Conservation (phyloP, 2,329 filamentous ascomycete genomes). For the Akanthomyces dipterigenus region DNA sequence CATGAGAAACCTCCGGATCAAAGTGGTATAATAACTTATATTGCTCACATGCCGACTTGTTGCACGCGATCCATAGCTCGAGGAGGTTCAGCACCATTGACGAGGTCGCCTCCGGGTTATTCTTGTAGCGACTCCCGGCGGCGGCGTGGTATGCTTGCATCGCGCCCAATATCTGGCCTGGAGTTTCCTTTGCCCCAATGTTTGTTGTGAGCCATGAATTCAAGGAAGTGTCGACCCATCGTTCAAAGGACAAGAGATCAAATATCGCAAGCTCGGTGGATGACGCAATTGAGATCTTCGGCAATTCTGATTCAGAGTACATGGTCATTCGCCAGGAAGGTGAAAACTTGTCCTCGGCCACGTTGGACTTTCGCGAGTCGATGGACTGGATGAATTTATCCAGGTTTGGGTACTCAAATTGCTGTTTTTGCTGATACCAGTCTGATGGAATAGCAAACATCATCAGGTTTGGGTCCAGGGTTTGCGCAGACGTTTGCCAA, state of each 20-base stretch:
- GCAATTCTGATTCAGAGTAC: neutral
- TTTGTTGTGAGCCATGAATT: constrained; percentile 28
- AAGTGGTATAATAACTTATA: constrained; percentile 40
- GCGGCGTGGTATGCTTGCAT: constrained; percentile 28
- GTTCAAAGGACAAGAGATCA: constrained; percentile 36
- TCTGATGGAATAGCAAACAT: neutral
- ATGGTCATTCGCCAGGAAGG: neutral
- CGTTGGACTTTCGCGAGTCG: neutral
- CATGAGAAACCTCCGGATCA: constrained; percentile 33
- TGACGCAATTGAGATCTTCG: neutral
- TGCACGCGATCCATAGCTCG: constrained; percentile 53
- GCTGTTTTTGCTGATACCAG: neutral
- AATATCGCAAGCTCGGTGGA: neutral
- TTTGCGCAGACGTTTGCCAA: neutral
- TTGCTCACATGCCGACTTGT: constrained; percentile 34
- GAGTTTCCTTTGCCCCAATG: constrained; percentile 17
- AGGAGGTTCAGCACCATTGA: constrained; percentile 48
- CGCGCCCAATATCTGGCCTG: constrained; percentile 20
- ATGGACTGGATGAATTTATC: neutral
- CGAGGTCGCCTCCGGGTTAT: constrained; percentile 40
- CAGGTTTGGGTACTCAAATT: neutral
- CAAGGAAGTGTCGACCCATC: constrained; percentile 38
- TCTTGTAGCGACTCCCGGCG: constrained; percentile 26
- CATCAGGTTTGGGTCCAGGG: neutral
- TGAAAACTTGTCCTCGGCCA: neutral